Evolutionary conservation across 306 rosid genomes (phyloP), one percentile per base, ranked within the genome.

Genomic region (Dicorynia guianensis): DNA sequence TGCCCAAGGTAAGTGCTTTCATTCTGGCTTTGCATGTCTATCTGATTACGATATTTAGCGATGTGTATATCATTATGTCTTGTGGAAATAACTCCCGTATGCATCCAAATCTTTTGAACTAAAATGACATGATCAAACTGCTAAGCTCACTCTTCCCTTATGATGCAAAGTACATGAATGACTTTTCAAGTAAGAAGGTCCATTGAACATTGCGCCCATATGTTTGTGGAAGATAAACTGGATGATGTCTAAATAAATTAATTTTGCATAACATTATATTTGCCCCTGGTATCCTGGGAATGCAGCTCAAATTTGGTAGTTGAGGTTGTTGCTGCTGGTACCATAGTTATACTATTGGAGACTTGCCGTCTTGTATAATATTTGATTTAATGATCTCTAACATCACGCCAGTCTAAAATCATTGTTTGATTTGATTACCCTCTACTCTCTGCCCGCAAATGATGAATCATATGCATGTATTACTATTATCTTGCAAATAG

Each of bases 1-100:
- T 84, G 80, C 25, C 62, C 39, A 93, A 89, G 97, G 98, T 90
- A 80, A 47, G 36, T 70, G 50, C 62, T 42, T 82, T 77, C 49
- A n/a, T 74, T 75, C 49, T 38, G 55, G 74, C 69, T 59, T 61
- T 79, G 38, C 38, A 30, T 62, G 12, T 63, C 30, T 54, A 46
- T 80, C 17, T 47, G 35, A 48, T 56, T 52, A 52, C 8, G 50
- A 52, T 52, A 25, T 30, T 15, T 52, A 54, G n/a, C 0, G 44
- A 34, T 33, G 0, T 50, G 17, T 49, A 20, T 62, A 13, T 25
- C 30, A 25, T 25, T 49, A 20, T 62, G 18, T 25, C 59, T 67
- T 47, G 50, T 46, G 33, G 71, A 14, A 59, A 39, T 80, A 50
- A 40, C 8, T 36, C 60, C 34, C 13, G 30, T 30, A 33, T 12